Percentiles rank a stretch among this genome's conserved stretches.
Conservation (phyloP, 192 early-diverging fungal genomes). For the Umbelopsis sp. region DNA sequence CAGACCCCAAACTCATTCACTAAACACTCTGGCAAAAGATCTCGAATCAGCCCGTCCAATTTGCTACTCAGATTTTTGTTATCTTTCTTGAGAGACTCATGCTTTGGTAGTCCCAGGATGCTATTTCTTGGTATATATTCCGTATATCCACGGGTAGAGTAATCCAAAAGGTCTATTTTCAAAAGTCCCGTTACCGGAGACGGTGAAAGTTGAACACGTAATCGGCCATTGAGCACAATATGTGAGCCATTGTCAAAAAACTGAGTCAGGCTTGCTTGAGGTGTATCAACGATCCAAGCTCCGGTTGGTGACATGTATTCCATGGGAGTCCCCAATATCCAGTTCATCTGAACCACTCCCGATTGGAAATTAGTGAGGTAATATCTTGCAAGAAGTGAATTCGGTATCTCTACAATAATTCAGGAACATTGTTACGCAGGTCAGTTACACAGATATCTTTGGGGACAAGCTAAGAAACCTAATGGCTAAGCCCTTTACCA, state of each 20-base stretch:
- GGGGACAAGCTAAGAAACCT: background rate
- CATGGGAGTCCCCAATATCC: conserved; percentile 29
- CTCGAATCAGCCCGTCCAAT: conserved; percentile 4
- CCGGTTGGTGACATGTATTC: conserved; percentile 30
- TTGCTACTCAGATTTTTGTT: conserved; percentile 15
- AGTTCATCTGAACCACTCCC: conserved; percentile 23
- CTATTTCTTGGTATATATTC: conserved; percentile 21
- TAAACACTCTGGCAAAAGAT: conserved; percentile 10
- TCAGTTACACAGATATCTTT: no score
- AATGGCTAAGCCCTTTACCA: background rate
- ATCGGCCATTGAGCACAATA: background rate
- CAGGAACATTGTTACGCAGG: background rate
- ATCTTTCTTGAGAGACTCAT: conserved; percentile 14
- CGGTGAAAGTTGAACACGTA: conserved; percentile 16
- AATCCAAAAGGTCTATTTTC: conserved; percentile 19
- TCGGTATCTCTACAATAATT: background rate
- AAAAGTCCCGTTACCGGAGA: background rate
- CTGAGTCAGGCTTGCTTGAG: conserved; percentile 28
- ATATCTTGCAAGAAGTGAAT: conserved; percentile 24
- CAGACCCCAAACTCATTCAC: conserved; percentile 13
- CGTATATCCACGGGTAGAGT: conserved; percentile 5
- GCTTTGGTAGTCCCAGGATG: conserved; percentile 6
- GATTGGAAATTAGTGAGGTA: conserved; percentile 32
- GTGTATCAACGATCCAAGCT: conserved; percentile 27
- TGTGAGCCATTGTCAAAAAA: conserved; percentile 26